A percentile compares a stretch with the other conserved stretches of the same genome.
phyloP scores from a whole-genome alignment of 495 filamentous ascomycete genomes.

The Bacidia rubella region DNA sequence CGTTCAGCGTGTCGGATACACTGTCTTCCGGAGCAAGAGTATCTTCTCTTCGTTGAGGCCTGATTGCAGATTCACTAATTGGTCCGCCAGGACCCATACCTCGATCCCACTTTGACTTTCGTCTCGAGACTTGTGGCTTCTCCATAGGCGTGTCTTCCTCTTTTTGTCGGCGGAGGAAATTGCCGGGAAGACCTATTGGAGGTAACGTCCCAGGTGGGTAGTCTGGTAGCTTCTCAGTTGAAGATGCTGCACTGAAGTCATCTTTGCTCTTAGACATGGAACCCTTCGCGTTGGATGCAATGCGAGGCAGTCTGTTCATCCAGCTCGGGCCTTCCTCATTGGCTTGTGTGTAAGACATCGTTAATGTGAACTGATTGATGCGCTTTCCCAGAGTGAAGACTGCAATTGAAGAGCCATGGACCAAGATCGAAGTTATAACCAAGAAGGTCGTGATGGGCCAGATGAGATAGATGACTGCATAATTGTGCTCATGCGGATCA shows the following conservation, averaged over 20 bases:
- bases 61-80: slow-evolving; percentile 81
- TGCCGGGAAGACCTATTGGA: slow-evolving; percentile 58
- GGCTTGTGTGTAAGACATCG: slow-evolving; percentile 85
- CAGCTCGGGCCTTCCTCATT: slow-evolving; percentile 82
- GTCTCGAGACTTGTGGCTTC: slow-evolving; percentile 45
- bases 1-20: slow-evolving; percentile 26
- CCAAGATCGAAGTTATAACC: slow-evolving; percentile 85
- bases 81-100: slow-evolving; percentile 74
- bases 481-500: slow-evolving; percentile 50
- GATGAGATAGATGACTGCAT: slow-evolving; percentile 63
- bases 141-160: slow-evolving; percentile 57
- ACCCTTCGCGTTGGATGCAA: slow-evolving; percentile 62
- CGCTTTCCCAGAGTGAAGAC: slow-evolving; percentile 97
- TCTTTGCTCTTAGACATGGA: slow-evolving; percentile 70
- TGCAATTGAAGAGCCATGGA: slow-evolving; percentile 94
- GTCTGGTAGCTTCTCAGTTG: slow-evolving; percentile 49
- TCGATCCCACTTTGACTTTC: slow-evolving; percentile 57
- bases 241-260: slow-evolving; percentile 38
- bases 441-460: slow-evolving; percentile 96
- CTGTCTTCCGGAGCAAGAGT: slow-evolving; percentile 23
- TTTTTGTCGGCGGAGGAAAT: slow-evolving; percentile 69
- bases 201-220: slow-evolving; percentile 69
- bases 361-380: slow-evolving; percentile 92
- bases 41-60: slow-evolving; percentile 44
- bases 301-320: slow-evolving; percentile 89